Evolutionary conservation across 768 basidiomycete genomes (phyloP).

Genomic region (Suillus weaverae): DNA sequence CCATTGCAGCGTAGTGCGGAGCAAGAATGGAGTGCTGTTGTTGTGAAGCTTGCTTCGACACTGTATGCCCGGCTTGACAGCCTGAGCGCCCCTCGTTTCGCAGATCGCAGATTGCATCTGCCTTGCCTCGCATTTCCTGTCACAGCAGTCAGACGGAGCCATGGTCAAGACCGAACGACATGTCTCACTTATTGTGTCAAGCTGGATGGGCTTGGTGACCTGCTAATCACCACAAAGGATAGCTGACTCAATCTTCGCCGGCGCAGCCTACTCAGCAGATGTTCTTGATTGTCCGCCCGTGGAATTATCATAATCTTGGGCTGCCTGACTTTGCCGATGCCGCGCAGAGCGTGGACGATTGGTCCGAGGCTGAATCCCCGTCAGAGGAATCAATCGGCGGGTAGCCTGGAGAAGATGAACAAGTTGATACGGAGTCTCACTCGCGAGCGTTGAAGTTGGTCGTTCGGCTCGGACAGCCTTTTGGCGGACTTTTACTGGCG

Average conservation of each 20-base stretch:
- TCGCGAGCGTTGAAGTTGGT: neutral
- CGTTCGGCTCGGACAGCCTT: neutral
- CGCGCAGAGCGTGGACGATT: neutral
- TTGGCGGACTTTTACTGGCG: neutral
- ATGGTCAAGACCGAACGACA: too few species aligned
- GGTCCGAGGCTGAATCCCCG: neutral
- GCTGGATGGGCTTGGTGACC: too few species aligned
- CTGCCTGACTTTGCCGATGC: neutral
- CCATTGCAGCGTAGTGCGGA: too few species aligned
- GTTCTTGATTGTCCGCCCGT: neutral
- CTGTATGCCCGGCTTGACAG: too few species aligned
- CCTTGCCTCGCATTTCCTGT: too few species aligned
- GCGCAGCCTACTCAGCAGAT: neutral
- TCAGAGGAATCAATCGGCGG: neutral
- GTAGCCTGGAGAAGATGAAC: neutral
- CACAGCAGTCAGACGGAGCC: too few species aligned
- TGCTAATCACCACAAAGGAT: neutral
- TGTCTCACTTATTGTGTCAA: too few species aligned
- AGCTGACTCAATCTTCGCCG: neutral
- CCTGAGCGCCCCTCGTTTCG: too few species aligned
- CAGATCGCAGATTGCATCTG: neutral
- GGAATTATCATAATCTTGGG: neutral
- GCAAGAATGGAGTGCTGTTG: too few species aligned
- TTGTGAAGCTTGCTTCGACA: too few species aligned
- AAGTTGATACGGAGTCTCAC: neutral